Base-by-base conservation (phyloP, 2,329 filamentous ascomycete genomes). In the Ophiostoma ips region DNA sequence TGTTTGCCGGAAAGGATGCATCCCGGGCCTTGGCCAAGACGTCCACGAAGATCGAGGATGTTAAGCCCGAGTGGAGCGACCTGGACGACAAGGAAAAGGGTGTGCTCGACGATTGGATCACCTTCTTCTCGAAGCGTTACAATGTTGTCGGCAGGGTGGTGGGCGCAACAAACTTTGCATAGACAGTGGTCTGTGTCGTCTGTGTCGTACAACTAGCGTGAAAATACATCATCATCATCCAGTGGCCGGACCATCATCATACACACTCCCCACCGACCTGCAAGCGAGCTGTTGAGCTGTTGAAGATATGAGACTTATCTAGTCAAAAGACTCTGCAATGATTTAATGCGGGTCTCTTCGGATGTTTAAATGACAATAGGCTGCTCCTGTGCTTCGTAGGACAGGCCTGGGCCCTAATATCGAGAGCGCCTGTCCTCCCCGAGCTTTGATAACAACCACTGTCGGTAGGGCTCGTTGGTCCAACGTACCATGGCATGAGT, bases 61-160 rank as follows among this genome's bases (percentile, higher is more conserved):
- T 87, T 56, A 71, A 71, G 31, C 71, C 92, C 2, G 83, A 95
- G 47, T 96, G 87, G 84, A 72, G 83, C 52, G 84, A 88, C 60
- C 71, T 98, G 48, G 72, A 74, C 13, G 88, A 94, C 19, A 88
- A 92, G 66, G 82, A 95, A 64, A 87, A 92, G 70, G 79, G 77
- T 24, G 82, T 84, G 3, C 69, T 98, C 54, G 76, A 90, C 49
- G 92, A 98, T 65, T 98, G 92, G 92, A 79, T 83, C 55, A 94
- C 84, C 2, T 98, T 94, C 68, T 98, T 98, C 68, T 87, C 84
- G 58, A 98, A 96, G 71, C 76, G 92, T 52, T 98, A 98, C 70
- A 96, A 95, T 60, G 77, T 96, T 48, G 80, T 94, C 44, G 87
- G 87, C 13, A 64, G 72, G 50, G 77, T 84, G 15, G 68, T 73